Evolutionary conservation across 2,329 filamentous ascomycete species (phyloP), one percentile per base, ranked within the genome.

Genomic region (Fusarium anguioides): DNA sequence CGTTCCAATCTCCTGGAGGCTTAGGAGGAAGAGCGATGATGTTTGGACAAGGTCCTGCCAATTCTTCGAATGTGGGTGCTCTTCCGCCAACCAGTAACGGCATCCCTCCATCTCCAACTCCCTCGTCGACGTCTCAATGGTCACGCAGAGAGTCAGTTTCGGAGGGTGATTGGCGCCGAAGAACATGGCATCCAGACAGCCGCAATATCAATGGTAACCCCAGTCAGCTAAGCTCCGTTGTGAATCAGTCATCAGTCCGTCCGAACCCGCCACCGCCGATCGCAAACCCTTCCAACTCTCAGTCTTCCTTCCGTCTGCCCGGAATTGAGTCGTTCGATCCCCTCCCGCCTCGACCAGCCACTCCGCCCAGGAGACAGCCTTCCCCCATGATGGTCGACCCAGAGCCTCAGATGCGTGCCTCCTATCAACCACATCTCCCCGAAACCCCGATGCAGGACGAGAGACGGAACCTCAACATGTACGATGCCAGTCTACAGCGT

Each of bases 321-420:
- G 94, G 94, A 15, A 97, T 97, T 68, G 93, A 97, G 76, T 96
- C 93, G 17, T 97, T 97, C 72, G 93, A 95, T 73, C 89, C 92
- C 55, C 82, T 92, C 23, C 90, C 88, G 24, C 86, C 86, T 58
- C 86, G 86, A 20, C 85, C 88, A 2, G 76, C 83, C 14, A 87
- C 91, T 1, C 88, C 90, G 9, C 86, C 87, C 2, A 85, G 87
- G 46, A 87, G 90, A 44, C 85, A 86, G 52, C 83, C 87, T 4
- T 94, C 92, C 50, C 92, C 93, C 0, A 94, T 96, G 92, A 86
- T 91, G 74, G 80, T 94, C 11, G 93, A 97, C 69, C 72, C 80
- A 31, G 76, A 86, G 71, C 51, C 79, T 64, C 31, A 79, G 60
- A 69, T 79, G 75, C 76, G 77, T n/a, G 66, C 71, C 3, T 33